A percentile compares a stretch with the other conserved stretches of the same genome.
Evolutionary conservation across 1,139 yeast genomes (phyloP).

Genomic region (Meyerozyma elateridarum): DNA sequence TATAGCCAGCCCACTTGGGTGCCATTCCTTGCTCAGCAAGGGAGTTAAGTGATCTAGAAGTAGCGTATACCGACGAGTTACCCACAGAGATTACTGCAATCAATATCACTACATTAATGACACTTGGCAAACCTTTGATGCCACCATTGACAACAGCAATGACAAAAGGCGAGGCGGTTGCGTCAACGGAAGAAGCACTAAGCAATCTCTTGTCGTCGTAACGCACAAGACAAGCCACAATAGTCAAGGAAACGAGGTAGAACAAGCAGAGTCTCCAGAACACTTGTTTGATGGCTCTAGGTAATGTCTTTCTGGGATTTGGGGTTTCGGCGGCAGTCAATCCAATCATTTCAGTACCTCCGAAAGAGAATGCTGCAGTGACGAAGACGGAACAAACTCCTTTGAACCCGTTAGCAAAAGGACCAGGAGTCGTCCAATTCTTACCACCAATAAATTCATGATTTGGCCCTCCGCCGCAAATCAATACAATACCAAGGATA

Average conservation of each 20-base stretch:
- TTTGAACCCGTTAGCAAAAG: constrained; percentile 41
- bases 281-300: constrained; percentile 67
- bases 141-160: constrained; percentile 32
- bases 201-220: constrained; percentile 48
- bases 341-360: constrained; percentile 30
- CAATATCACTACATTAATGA: constrained; percentile 23
- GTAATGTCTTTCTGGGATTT: constrained; percentile 54
- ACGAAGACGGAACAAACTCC: constrained; percentile 39
- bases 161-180: constrained; percentile 70
- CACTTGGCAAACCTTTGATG: constrained; percentile 21
- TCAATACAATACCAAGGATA: constrained; percentile 36
- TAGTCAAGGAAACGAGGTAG: constrained; percentile 53
- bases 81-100: constrained; percentile 23
- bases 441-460: constrained; percentile 22
- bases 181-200: constrained; percentile 46
- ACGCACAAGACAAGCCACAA: constrained; percentile 68
- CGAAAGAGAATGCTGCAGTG: constrained; percentile 40
- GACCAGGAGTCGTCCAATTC: constrained; percentile 39
- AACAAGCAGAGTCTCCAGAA: constrained; percentile 67
- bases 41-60: constrained; percentile 79
- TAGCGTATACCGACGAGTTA: constrained; percentile 54
- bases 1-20: constrained; percentile 67
- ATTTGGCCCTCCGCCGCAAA: constrained; percentile 34
- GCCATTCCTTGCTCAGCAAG: constrained; percentile 80
- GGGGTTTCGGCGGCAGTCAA: constrained; percentile 32